Evolutionary conservation across 805 yeast species (phyloP), one percentile per base, ranked within the genome.

Genomic region (Citeromyces nyonsensis): DNA sequence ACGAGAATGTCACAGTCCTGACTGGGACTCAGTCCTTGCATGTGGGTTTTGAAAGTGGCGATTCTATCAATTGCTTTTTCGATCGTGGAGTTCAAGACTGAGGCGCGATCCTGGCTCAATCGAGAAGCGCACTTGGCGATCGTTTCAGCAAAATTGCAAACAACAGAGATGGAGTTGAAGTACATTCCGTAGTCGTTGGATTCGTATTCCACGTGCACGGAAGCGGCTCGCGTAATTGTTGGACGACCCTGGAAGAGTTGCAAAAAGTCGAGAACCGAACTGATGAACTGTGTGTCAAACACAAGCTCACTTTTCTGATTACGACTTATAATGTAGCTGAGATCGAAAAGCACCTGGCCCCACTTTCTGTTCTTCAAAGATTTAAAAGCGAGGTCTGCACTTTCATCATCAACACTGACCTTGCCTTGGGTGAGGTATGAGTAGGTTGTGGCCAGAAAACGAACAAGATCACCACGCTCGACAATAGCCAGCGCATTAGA

Each of bases 161-260:
- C 63, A 3, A 74, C 80, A 34, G 81, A 75, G 36, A 75, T 51
- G 2, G 78, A 71, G 38, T 77, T 78, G 48, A 78, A 78, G 44
- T 65, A 77, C 2, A 73, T 66, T 1, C 77, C 67, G 61, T 86
- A 91, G 33, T 82, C 88, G 24, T 81, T 82, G 29, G 74, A 75
- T 47, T 88, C 98, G 48, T 80, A 91, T 47, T 86, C 95, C 7
- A 88, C 85, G 50, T 88, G 98, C 37, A 71, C 76, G 5, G 66
- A 61, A 4, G 73, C 70, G 45, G 84, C 95, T 37, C 97, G 63
- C 38, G 63, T 67, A 43, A 83, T 56, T 0, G 80, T 74, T 1
- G 91, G 81, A 30, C 73, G 63, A 3, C 94, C 86, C 50, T 84
- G 91, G 43, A 84, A 80, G 24, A 83, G 52, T 2, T 69, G 55